phyloP scores from a whole-genome alignment of 2,329 filamentous ascomycete species.

The Lachnellula occidentalis region DNA sequence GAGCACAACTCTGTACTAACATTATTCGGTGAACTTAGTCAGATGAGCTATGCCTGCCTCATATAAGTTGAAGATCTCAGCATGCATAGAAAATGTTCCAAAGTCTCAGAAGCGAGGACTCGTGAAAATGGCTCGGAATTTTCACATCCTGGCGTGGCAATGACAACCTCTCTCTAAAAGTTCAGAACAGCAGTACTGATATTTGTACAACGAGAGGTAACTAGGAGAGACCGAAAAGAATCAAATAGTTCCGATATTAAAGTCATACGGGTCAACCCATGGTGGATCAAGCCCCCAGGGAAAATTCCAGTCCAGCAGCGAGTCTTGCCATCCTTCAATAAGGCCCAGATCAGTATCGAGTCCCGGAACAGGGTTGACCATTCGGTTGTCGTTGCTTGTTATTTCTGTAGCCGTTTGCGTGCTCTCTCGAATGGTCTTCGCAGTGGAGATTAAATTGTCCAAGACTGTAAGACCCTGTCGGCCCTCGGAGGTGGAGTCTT shows the following conservation, averaged over 20 bases:
- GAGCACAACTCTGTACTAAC: too few relatives aligned
- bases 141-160: too few relatives aligned
- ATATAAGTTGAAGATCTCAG: too few relatives aligned
- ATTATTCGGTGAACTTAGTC: too few relatives aligned
- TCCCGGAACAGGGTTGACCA: neutral
- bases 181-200: neutral
- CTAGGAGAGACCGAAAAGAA: too few relatives aligned
- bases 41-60: too few relatives aligned
- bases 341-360: neutral
- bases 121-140: too few relatives aligned
- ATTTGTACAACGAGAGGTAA: neutral
- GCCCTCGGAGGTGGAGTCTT: neutral
- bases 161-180: too few relatives aligned
- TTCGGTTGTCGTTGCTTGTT: too few relatives aligned
- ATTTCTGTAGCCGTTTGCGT: neutral
- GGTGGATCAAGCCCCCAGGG: slow-evolving; percentile 8
- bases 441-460: neutral
- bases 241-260: neutral
- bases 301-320: slow-evolving; percentile 9
- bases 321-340: slow-evolving; percentile 1
- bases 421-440: neutral
- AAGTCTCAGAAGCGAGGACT: too few relatives aligned
- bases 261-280: slow-evolving; percentile 1
- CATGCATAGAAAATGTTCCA: too few relatives aligned
- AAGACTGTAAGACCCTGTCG: neutral